phyloP scores from a whole-genome alignment of 805 yeast species.

The Soucietia sequanensis region DNA sequence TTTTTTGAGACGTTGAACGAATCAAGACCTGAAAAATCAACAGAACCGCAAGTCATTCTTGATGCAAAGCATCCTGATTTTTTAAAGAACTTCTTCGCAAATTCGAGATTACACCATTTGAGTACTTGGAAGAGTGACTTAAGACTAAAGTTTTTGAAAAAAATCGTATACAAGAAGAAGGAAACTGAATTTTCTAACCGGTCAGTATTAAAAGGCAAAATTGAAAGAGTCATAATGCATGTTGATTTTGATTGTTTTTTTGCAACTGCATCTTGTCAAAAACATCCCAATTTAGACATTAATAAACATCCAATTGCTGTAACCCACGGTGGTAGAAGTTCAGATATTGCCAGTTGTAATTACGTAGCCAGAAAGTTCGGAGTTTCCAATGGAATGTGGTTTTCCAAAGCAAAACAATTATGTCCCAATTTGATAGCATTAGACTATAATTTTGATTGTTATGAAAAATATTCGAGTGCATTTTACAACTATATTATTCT shows the following conservation, averaged over 20 bases:
- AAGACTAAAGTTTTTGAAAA: constrained; percentile 54
- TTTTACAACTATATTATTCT: constrained; percentile 62
- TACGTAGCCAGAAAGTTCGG: constrained; percentile 82
- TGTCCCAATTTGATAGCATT: constrained; percentile 69
- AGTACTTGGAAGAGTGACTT: constrained; percentile 84
- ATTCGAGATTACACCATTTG: constrained; percentile 84
- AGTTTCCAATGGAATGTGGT: constrained; percentile 89
- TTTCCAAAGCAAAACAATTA: constrained; percentile 55
- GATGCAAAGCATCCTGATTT: constrained; percentile 81
- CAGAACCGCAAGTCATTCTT: constrained; percentile 12
- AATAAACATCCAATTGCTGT: constrained; percentile 56
- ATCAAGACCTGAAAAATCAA: not conserved
- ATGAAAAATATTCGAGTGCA: constrained; percentile 60
- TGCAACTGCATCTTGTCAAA: constrained; percentile 76
- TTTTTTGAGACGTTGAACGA: constrained; percentile 1
- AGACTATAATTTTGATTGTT: constrained; percentile 72
- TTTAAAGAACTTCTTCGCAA: constrained; percentile 65
- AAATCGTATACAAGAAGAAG: constrained; percentile 31
- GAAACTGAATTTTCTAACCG: constrained; percentile 4
- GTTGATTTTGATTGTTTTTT: constrained; percentile 94
- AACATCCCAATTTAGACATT: constrained; percentile 52
- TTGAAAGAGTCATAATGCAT: constrained; percentile 54
- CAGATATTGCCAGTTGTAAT: constrained; percentile 92
- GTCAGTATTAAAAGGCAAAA: not conserved
- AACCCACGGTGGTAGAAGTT: constrained; percentile 55